Conservation (phyloP, 2,329 filamentous ascomycete species). For the Drechslerella coelobrocha region DNA sequence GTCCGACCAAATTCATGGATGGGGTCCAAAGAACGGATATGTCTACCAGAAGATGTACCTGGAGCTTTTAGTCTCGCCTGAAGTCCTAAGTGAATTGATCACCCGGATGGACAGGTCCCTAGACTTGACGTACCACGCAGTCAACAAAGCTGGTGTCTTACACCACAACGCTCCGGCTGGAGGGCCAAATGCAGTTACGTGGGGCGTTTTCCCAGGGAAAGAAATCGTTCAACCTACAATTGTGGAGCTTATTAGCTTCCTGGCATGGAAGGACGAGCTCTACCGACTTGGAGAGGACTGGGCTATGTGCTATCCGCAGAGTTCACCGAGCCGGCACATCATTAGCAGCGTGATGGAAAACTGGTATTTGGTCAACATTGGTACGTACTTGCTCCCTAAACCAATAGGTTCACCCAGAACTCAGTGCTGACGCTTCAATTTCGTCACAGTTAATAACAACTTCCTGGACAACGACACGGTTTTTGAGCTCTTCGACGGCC, state of each 20-base stretch:
- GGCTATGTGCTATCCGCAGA: constrained; percentile 84
- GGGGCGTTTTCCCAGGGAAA: constrained; percentile 98
- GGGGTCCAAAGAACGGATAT: constrained; percentile 93
- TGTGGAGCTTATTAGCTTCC: constrained; percentile 94
- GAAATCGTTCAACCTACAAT: constrained; percentile 99
- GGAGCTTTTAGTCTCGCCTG: constrained; percentile 84
- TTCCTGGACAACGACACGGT: constrained; percentile 85
- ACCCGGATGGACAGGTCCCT: constrained; percentile 76
- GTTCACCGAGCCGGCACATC: constrained; percentile 76
- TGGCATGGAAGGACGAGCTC: constrained; percentile 98
- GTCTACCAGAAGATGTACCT: constrained; percentile 99
- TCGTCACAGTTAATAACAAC: constrained; percentile 82
- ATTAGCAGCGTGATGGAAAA: constrained; percentile 84
- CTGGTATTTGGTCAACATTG: constrained; percentile 95
- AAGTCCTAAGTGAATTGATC: constrained; percentile 78
- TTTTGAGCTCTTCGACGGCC: constrained; percentile 82
- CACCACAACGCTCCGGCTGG: constrained; percentile 78
- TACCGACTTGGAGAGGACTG: constrained; percentile 91
- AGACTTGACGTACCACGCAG: constrained; percentile 91
- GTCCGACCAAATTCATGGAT: constrained; percentile 83
- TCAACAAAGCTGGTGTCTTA: constrained; percentile 81
- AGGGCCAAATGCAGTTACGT: constrained; percentile 96
- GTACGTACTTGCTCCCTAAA: constrained; percentile 62
- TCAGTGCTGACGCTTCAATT: constrained; percentile 11
- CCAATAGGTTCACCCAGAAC: constrained; percentile 15